Evolutionary conservation across 345 rosid genomes (phyloP), one percentile per base, ranked within the genome.

Genomic region (Mercurialis annua): DNA sequence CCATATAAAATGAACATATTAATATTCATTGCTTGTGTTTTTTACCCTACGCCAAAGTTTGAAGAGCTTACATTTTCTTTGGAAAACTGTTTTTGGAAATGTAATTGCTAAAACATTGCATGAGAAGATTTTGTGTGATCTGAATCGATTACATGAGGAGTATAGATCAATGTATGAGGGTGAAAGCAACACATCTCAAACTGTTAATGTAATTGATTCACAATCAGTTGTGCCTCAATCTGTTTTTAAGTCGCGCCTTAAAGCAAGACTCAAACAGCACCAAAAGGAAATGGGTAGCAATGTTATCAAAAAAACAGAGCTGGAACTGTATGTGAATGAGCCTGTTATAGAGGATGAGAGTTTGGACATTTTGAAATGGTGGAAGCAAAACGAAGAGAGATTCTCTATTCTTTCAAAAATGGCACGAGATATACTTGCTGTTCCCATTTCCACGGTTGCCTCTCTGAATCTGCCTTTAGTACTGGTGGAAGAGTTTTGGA

Each of bases 31-130:
- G 36, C 65, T 1, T 5, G 33, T 30, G 20, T 64, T 1, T 27
- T 71, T 27, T 59, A 71, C 18, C 65, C 65, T 18, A 21, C 58
- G 4, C 17, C 29, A 0, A 71, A 71, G 49, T 56, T 43, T 42
- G 48, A 43, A 21, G 63, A 27, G 43, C n/a, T 64, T n/a, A n/a
- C n/a, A n/a, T n/a, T n/a, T n/a, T n/a, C n/a, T n/a, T n/a, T n/a
- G n/a, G n/a, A n/a, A n/a, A n/a, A n/a, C n/a, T n/a, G n/a, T n/a
- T n/a, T n/a, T n/a, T n/a, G n/a, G n/a, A n/a, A n/a, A n/a, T n/a
- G n/a, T n/a, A n/a, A n/a, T n/a, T n/a, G n/a, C n/a, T n/a, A n/a
- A n/a, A n/a, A n/a, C n/a, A n/a, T n/a, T n/a, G n/a, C n/a, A n/a
- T 21, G 48, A 71, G 21, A 43, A 43, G 48, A 12, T 17, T 33